Conservation (phyloP, 805 yeast genomes). For the Barnettozyma californica region DNA sequence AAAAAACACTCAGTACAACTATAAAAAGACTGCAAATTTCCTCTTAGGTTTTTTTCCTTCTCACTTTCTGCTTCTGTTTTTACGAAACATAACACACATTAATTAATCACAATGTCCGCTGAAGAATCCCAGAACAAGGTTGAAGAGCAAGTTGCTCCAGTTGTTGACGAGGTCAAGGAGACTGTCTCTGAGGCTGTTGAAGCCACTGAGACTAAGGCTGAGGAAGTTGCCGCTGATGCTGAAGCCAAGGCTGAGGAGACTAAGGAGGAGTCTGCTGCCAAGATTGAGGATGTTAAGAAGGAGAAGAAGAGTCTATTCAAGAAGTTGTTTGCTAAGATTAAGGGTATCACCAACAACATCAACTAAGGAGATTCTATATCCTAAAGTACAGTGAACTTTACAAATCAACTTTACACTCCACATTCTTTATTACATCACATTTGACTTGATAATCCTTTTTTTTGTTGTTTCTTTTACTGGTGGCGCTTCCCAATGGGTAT, state of each 20-base stretch:
- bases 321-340: constrained; percentile 22
- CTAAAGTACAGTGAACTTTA: not conserved
- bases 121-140: constrained; percentile 18
- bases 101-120: constrained; percentile 10
- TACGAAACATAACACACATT: not conserved
- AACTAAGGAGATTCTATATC: constrained; percentile 4
- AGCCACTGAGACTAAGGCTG: constrained; percentile 6
- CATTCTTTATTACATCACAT: not conserved
- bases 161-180: constrained; percentile 1
- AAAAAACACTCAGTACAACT: not conserved
- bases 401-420: not conserved
- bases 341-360: constrained; percentile 12
- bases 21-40: not conserved
- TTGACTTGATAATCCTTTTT: not conserved
- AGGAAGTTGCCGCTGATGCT: constrained; percentile 6
- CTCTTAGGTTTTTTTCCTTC: constrained; percentile 1
- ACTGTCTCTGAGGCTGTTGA: constrained; percentile 6
- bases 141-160: constrained; percentile 7
- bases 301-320: constrained; percentile 23
- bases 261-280: constrained; percentile 3
- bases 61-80: not conserved
- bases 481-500: not conserved
- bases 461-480: not conserved
- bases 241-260: constrained; percentile 11
- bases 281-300: constrained; percentile 15